Conservation (phyloP, 139 green algal genomes). For the Closterium sp. region DNA sequence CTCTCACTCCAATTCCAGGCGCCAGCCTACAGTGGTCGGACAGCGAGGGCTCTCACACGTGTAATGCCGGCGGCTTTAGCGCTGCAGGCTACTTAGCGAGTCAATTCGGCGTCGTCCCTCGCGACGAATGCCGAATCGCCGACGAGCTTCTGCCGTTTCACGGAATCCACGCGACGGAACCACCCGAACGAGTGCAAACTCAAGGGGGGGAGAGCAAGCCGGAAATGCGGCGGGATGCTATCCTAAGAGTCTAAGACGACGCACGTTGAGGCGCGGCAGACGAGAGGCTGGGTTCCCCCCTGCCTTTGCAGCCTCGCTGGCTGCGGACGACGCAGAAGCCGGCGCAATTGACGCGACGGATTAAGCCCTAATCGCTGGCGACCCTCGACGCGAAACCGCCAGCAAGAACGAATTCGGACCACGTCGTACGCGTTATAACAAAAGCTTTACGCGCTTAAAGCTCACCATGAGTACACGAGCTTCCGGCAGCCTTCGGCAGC, state of each 20-base stretch:
- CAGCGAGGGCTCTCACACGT: too few relatives aligned
- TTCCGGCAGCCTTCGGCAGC: not conserved
- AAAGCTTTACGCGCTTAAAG: not conserved
- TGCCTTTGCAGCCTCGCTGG: not conserved
- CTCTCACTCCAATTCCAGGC: too few relatives aligned
- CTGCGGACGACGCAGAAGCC: not conserved
- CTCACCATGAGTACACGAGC: not conserved
- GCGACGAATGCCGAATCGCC: too few relatives aligned
- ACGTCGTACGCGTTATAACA: not conserved
- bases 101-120: too few relatives aligned
- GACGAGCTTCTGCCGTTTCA: too few relatives aligned
- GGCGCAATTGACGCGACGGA: not conserved
- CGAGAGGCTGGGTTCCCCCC: not conserved
- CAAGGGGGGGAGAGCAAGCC: too few relatives aligned
- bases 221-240: not conserved
- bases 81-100: too few relatives aligned
- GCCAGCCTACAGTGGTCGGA: too few relatives aligned
- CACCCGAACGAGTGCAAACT: too few relatives aligned
- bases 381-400: not conserved
- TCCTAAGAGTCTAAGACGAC: too few relatives aligned
- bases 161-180: too few relatives aligned
- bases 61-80: too few relatives aligned
- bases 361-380: not conserved
- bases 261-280: not conserved
- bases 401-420: not conserved